Percentiles rank a stretch among this genome's conserved stretches.
Conservation (phyloP, 257 asterid species). For the Solanum paucissectum region DNA sequence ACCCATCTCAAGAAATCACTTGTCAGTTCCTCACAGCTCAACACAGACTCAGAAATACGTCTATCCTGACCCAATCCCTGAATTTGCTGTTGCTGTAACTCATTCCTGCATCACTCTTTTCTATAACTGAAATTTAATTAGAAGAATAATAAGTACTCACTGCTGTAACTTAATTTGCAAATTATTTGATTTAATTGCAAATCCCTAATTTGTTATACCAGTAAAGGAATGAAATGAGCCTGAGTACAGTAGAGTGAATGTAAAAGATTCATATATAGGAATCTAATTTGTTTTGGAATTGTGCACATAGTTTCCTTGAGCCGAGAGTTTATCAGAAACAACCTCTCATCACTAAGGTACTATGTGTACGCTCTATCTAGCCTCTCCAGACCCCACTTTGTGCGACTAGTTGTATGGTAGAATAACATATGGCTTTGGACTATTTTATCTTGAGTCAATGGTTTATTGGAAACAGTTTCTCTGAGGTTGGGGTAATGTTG, state of each 20-base stretch:
- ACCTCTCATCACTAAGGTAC: accelerated
- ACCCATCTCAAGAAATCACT: constrained; percentile 2
- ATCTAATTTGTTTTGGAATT: background rate
- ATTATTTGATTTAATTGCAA: background rate
- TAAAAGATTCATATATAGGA: background rate
- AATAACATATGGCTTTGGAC: background rate
- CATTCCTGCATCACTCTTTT: background rate
- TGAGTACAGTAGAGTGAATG: background rate
- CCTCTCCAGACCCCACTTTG: background rate
- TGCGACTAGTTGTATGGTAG: background rate
- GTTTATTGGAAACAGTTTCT: background rate
- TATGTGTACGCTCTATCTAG: background rate
- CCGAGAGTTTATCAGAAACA: background rate
- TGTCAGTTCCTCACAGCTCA: constrained; percentile 13
- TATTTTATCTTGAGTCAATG: too few species aligned
- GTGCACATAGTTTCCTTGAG: background rate
- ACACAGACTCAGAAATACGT: constrained; percentile 25
- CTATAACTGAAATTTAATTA: background rate
- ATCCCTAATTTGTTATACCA: background rate
- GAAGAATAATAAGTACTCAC: background rate
- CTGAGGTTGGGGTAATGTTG: background rate
- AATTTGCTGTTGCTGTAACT: constrained; percentile 50
- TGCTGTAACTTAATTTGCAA: background rate
- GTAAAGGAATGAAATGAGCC: background rate
- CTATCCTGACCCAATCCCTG: constrained; percentile 55